Evolutionary conservation across 805 yeast species (phyloP), one percentile per base, ranked within the genome.

Genomic region (Sugiyamaella mastotermitis): DNA sequence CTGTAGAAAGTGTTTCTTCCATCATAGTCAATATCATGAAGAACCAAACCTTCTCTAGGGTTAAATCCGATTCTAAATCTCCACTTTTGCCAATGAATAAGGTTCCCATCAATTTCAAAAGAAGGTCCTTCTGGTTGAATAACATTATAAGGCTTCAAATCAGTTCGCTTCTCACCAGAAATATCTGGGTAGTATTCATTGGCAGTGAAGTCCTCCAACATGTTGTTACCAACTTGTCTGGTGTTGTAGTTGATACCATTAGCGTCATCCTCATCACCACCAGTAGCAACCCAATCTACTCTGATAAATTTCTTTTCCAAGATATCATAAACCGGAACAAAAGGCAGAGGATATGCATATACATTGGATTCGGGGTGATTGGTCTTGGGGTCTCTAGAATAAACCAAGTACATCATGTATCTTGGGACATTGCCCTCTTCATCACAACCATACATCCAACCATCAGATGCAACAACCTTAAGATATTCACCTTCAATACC

Each of bases 371-470:
- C 64, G 18, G 51, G 51, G 45, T 60, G 57, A 47, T 55, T 53
- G 21, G 46, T 53, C 83, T 33, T 74, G 58, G 65, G 83, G 83
- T 54, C 70, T 73, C 82, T 74, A 54, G 83, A 66, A 62, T 83
- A 83, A 78, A 81, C 78, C 68, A 78, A 80, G 58, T 79, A 78
- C 64, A 81, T 88, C 51, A 78, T 66, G 66, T 43, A 46, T 28
- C 64, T 52, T 15, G 62, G 60, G 35, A 47, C 34, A 19, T 41
- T 43, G 4, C 46, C 55, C 55, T 79, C 84, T 43, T 69, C 62
- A 55, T 80, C 87, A 23, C 85, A 78, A 53, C 92, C 94, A 57
- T 84, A 82, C 72, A 83, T 83, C 94, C 94, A 83, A 37, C 87
- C 85, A 56, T 82, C 90, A 22, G 23, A 9, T 53, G 71, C 72